A percentile compares a stretch with the other conserved stretches of the same genome.
Evolutionary conservation across 768 basidiomycete genomes (phyloP).

Genomic region (Boletus pseudo-olivaceus): DNA sequence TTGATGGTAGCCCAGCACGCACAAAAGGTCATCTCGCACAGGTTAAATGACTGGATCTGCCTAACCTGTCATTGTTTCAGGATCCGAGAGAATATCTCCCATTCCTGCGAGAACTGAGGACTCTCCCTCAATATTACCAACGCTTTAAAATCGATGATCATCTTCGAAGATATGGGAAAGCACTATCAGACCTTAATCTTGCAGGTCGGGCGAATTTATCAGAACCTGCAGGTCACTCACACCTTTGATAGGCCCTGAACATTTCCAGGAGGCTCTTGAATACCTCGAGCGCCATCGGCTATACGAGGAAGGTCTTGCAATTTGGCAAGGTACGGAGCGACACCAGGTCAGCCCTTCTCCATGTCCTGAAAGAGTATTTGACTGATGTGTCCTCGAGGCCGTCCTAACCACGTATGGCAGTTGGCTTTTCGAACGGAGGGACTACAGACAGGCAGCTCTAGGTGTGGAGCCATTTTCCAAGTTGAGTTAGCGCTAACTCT

Average conservation of each 20-base stretch:
- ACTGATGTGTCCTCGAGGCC: slow-evolving; percentile 40
- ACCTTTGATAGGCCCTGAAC: slow-evolving; percentile 48
- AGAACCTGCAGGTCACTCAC: slow-evolving; percentile 3
- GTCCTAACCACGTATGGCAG: slow-evolving; percentile 77
- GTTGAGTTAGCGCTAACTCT: neutral
- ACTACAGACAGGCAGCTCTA: slow-evolving; percentile 79
- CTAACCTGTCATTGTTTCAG: slow-evolving; percentile 39
- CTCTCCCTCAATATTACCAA: slow-evolving; percentile 73
- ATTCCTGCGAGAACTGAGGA: slow-evolving; percentile 86
- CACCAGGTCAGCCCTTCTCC: slow-evolving; percentile 47
- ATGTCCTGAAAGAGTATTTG: neutral
- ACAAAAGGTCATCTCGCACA: slow-evolving; percentile 71
- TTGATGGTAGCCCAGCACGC: slow-evolving; percentile 96
- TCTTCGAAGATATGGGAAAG: slow-evolving; percentile 70
- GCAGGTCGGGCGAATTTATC: slow-evolving; percentile 50
- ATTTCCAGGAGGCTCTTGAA: slow-evolving; percentile 74
- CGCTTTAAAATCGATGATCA: slow-evolving; percentile 92
- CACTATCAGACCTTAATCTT: slow-evolving; percentile 66
- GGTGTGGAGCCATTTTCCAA: slow-evolving; percentile 42
- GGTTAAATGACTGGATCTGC: slow-evolving; percentile 2
- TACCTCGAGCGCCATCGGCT: slow-evolving; percentile 80
- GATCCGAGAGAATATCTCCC: slow-evolving; percentile 98
- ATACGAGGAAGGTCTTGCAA: slow-evolving; percentile 65
- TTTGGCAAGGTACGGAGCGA: slow-evolving; percentile 67
- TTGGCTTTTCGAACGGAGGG: slow-evolving; percentile 81